Percentiles rank a stretch among this genome's conserved stretches.
phyloP scores from a whole-genome alignment of 2,329 filamentous ascomycete genomes.

The Fusarium sp. region DNA sequence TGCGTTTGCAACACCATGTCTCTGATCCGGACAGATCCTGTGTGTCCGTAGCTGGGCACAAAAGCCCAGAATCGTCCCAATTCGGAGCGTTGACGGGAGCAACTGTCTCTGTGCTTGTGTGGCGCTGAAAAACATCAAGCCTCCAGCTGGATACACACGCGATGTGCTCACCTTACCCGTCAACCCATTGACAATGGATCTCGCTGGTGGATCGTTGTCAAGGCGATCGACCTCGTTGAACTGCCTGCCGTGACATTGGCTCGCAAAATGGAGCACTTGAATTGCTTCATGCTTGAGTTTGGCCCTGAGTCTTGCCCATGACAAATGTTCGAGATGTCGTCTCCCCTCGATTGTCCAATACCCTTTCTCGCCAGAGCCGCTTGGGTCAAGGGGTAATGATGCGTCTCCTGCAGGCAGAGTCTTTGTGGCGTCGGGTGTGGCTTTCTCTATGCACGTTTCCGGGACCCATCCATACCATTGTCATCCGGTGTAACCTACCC shows the following conservation, averaged over 20 bases:
- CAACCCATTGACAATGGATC: not conserved
- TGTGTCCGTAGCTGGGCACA: not conserved
- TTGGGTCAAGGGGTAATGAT: slow-evolving; percentile 5
- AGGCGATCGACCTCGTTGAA: slow-evolving; percentile 14
- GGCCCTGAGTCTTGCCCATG: not conserved
- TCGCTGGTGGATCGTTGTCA: slow-evolving; percentile 26
- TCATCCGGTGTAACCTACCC: slow-evolving; percentile 20
- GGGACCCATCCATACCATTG: slow-evolving; percentile 11
- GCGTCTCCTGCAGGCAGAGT: slow-evolving; percentile 5
- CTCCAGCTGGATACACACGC: not conserved
- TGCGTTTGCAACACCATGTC: slow-evolving; percentile 22
- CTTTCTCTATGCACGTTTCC: slow-evolving; percentile 35
- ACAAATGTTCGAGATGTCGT: slow-evolving; percentile 16
- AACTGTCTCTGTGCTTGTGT: not conserved
- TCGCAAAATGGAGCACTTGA: slow-evolving; percentile 1
- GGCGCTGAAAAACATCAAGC: slow-evolving; percentile 10
- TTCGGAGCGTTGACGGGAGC: slow-evolving; percentile 6
- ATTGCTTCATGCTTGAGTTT: slow-evolving; percentile 8
- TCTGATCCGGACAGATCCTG: slow-evolving; percentile 4
- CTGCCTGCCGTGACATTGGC: not conserved
- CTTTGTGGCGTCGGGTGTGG: slow-evolving; percentile 34
- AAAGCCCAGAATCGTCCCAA: not conserved
- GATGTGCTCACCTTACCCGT: slow-evolving; percentile 13
- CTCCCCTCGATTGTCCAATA: not conserved
- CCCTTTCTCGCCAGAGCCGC: not conserved